These are phyloP conservation scores for Neofusicoccum cordaticola DNA, from an alignment of 2,329 filamentous ascomycete genomes.

Conservation along the genomic window DNA sequence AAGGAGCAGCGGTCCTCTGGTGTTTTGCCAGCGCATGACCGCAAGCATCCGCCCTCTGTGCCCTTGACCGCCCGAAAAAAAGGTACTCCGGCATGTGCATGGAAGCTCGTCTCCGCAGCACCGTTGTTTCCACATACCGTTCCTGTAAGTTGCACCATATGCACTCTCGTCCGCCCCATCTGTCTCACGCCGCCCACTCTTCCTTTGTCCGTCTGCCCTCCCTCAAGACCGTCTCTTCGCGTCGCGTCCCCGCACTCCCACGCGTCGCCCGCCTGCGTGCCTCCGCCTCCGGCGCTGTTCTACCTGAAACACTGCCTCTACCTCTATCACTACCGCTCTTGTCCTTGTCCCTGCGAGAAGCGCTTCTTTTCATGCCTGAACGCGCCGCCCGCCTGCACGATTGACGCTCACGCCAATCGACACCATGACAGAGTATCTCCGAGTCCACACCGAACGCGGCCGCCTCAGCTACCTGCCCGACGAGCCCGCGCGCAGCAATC, in stretches of 20 bases:
- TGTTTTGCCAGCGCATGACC: constrained; percentile 5
- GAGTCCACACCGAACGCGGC: constrained; percentile 38
- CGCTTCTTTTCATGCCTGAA: constrained; percentile 1
- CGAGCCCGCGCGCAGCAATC: constrained; percentile 24
- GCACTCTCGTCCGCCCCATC: background rate
- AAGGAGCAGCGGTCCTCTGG: constrained; percentile 2
- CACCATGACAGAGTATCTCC: constrained; percentile 39
- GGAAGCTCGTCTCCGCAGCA: constrained; percentile 1
- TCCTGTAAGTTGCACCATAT: constrained; percentile 13
- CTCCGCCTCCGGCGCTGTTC: background rate
- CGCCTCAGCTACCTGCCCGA: constrained; percentile 39
- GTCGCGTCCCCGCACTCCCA: background rate
- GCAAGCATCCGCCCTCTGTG: background rate
- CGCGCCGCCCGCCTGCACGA: background rate
- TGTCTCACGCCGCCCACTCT: constrained; percentile 2
- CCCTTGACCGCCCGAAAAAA: constrained; percentile 15
- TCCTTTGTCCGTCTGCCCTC: constrained; percentile 7
- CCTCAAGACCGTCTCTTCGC: background rate
- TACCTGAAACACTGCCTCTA: background rate
- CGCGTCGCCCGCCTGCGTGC: background rate
- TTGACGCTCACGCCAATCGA: constrained; percentile 22
- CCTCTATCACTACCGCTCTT: background rate
- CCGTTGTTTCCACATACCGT: constrained; percentile 14
- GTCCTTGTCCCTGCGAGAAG: background rate
- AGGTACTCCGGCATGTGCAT: constrained; percentile 11